phyloP scores from a whole-genome alignment of 2,329 filamentous ascomycete genomes.

The Blastomyces emzantsi region DNA sequence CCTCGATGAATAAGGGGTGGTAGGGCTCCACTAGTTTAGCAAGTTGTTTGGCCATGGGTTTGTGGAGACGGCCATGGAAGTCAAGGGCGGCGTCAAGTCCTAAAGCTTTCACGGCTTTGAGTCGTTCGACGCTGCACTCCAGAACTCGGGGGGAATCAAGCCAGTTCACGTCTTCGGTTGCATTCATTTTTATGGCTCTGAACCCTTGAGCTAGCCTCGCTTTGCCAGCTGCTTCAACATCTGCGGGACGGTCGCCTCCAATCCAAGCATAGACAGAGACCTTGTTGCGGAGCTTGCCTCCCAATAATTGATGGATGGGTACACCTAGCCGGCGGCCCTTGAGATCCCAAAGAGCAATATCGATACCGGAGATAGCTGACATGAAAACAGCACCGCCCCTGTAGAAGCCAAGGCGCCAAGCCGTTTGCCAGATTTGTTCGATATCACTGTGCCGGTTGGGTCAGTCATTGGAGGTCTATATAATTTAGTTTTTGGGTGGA shows the following conservation, averaged over 20 bases:
- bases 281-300: conserved; percentile 61
- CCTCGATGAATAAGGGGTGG: conserved; percentile 65
- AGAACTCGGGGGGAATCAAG: conserved; percentile 61
- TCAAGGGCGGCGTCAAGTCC: conserved; percentile 67
- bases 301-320: conserved; percentile 63
- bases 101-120: conserved; percentile 58
- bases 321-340: conserved; percentile 57
- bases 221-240: conserved; percentile 54
- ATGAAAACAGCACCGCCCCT: conserved; percentile 71
- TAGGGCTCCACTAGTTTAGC: conserved; percentile 58
- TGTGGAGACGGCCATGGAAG: conserved; percentile 68
- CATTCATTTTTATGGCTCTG: conserved; percentile 63
- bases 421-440: conserved; percentile 70
- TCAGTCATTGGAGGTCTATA: background rate
- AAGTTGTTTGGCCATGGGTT: conserved; percentile 73
- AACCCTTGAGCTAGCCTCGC: conserved; percentile 35
- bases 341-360: conserved; percentile 72
- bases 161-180: conserved; percentile 66
- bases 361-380: conserved; percentile 66
- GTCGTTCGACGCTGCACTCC: conserved; percentile 54
- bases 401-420: conserved; percentile 65
- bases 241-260: conserved; percentile 60
- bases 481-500: background rate
- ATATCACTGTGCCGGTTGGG: conserved; percentile 49
- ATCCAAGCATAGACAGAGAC: conserved; percentile 71